Base-by-base conservation (phyloP, 768 basidiomycete species). In the Gautieria morchelliformis region DNA sequence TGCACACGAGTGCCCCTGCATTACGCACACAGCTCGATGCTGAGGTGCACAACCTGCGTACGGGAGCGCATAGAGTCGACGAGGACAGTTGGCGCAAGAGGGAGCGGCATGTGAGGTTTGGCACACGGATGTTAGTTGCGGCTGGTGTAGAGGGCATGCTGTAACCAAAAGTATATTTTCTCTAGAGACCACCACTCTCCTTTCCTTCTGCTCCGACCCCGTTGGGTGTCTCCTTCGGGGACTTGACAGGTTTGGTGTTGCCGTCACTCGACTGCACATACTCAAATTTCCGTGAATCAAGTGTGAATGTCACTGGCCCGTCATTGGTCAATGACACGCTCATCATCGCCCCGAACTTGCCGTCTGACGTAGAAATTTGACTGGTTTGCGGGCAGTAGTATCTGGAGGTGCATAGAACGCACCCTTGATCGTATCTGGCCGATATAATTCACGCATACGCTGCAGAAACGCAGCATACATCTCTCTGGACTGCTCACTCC, bases 331-430 rank as follows among this genome's bases (percentile, higher is more conserved):
- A 70, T 60, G 75, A 81, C 53, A 97, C 90, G 58, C 84, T 80
- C 93, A 97, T 97, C 93, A 95, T 95, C 5, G 93, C 93, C 33
- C 93, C 93, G 66, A 97, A 96, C 62, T 75, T 77, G n/a, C 93
- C 93, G 68, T 97, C 93, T 94, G 35, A 37, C 9, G 35, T 14
- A 37, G 60, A 54, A 54, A 39, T 22, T 9, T 55, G 50, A 8
- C 47, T 50, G 20, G 40, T 12, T n/a, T 20, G 22, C 22, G 20
- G 40, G 27, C 39, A 22, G 50, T 32, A 44, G 14, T 17, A 46
- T 37, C 35, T 14, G 27, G 20, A 48, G 22, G 24, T 33, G 7
- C 30, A 35, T 49, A 53, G 27, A 53, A 49, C 74, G 35, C 49
- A 88, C 93, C 93, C 78, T 89, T 78, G 62, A 96, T 84, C 69